Evolutionary conservation across 352 stramenopile species (phyloP).

Genomic region (Phytophthora pluvialis): DNA sequence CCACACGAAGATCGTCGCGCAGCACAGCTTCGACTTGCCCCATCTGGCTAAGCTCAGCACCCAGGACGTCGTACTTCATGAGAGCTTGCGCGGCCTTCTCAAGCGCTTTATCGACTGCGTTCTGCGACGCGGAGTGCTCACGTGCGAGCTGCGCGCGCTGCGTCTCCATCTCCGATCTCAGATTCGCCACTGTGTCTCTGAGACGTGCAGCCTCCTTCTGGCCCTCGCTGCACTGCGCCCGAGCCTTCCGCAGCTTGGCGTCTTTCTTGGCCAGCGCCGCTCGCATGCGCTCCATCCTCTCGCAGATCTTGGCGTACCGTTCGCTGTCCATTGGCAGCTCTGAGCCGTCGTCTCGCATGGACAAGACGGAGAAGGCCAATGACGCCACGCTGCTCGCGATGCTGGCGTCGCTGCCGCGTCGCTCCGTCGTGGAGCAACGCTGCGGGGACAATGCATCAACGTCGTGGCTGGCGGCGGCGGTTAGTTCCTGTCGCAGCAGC

Average conservation of each 20-base stretch:
- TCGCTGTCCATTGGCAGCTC: constrained; percentile 42
- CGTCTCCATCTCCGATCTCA: constrained; percentile 18
- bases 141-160: constrained; percentile 27
- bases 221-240: constrained; percentile 32
- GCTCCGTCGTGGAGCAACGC: background rate
- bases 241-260: constrained; percentile 41
- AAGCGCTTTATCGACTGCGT: constrained; percentile 48
- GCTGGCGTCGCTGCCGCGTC: constrained; percentile 22
- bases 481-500: constrained; percentile 32
- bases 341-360: constrained; percentile 16
- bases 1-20: background rate
- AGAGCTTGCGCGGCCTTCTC: constrained; percentile 50
- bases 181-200: background rate
- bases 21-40: constrained; percentile 13
- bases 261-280: constrained; percentile 39
- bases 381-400: constrained; percentile 33
- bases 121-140: constrained; percentile 31
- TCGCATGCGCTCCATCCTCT: constrained; percentile 47
- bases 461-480: background rate
- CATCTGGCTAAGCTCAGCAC: constrained; percentile 6
- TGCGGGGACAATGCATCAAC: background rate
- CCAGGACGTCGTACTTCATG: constrained; percentile 32
- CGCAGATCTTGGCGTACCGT: constrained; percentile 52
- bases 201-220: constrained; percentile 18
- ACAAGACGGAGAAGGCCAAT: constrained; percentile 36